Percentiles rank a stretch among this genome's conserved stretches.
Evolutionary conservation across 176 grass and related monocot species (phyloP).

Genomic region (Miscanthus lutarioriparius): DNA sequence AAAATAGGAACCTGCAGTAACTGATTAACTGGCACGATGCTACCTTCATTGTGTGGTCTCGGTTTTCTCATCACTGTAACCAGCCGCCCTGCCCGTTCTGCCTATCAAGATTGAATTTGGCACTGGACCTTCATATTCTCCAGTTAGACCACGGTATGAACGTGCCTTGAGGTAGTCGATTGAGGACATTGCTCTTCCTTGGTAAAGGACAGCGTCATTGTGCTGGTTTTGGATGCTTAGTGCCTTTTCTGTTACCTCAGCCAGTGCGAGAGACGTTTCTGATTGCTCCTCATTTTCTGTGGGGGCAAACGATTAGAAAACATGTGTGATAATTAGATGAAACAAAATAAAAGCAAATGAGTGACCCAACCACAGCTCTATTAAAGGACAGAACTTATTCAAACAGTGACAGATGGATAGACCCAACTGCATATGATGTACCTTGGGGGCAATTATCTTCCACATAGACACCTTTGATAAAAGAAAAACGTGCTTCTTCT

Average conservation of each 20-base stretch:
- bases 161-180: constrained; percentile 73
- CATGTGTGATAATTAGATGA: background rate
- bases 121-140: constrained; percentile 47
- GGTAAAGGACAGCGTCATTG: constrained; percentile 60
- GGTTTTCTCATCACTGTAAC: constrained; percentile 59
- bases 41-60: constrained; percentile 22
- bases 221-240: constrained; percentile 52
- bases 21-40: background rate
- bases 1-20: no score
- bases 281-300: constrained; percentile 54
- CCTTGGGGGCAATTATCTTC: constrained; percentile 63
- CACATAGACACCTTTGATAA: constrained; percentile 83
- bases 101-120: constrained; percentile 59
- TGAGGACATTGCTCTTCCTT: constrained; percentile 71
- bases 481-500: constrained; percentile 93
- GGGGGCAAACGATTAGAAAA: constrained; percentile 15
- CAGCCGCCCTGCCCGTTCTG: constrained; percentile 66
- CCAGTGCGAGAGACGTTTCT: constrained; percentile 54
- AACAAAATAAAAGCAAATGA: background rate
- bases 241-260: constrained; percentile 57
- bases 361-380: background rate
- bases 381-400: no score
- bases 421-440: constrained; percentile 11
- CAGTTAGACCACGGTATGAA: constrained; percentile 68
- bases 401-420: no score